Conservation (phyloP, 805 yeast genomes). For the Wickerhamiella qilinensis region DNA sequence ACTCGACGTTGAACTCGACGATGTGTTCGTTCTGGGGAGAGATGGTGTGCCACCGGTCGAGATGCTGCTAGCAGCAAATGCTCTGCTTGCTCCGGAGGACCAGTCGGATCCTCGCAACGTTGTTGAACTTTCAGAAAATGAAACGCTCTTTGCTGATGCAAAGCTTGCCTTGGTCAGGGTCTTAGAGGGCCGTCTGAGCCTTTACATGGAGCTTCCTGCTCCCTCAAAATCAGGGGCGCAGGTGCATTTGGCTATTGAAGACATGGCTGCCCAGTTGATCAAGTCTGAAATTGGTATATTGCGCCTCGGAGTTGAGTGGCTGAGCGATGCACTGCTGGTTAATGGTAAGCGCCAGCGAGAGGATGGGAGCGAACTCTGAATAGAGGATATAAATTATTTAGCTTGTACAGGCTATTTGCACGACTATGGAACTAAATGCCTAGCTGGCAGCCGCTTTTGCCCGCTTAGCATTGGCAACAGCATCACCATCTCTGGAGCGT, state of each 20-base stretch:
- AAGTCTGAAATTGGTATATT: conserved; percentile 17
- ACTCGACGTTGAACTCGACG: conserved; percentile 2
- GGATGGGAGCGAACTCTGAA: neutral
- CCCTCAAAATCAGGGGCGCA: too few relatives aligned
- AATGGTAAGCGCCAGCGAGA: neutral
- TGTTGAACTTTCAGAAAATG: conserved; percentile 7
- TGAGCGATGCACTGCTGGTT: neutral
- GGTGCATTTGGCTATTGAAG: conserved; percentile 1
- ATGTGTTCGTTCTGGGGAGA: neutral
- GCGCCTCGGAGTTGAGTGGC: conserved; percentile 14
- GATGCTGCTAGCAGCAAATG: neutral
- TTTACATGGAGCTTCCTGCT: neutral
- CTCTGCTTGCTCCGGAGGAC: neutral
- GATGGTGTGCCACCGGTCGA: neutral
- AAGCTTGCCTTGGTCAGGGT: neutral
- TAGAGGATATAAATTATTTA: too few relatives aligned
- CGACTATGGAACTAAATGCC: too few relatives aligned
- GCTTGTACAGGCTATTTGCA: too few relatives aligned
- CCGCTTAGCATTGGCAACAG: conserved; percentile 2
- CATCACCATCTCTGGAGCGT: conserved; percentile 18
- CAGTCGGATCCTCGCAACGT: too few relatives aligned
- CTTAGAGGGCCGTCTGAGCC: neutral
- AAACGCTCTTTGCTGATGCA: conserved; percentile 3
- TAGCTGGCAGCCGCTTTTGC: conserved; percentile 1
- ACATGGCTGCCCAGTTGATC: conserved; percentile 17